A percentile compares a stretch with the other conserved stretches of the same genome.
phyloP scores from a whole-genome alignment of 2,329 filamentous ascomycete genomes.

The Calcarisporium arbuscula region DNA sequence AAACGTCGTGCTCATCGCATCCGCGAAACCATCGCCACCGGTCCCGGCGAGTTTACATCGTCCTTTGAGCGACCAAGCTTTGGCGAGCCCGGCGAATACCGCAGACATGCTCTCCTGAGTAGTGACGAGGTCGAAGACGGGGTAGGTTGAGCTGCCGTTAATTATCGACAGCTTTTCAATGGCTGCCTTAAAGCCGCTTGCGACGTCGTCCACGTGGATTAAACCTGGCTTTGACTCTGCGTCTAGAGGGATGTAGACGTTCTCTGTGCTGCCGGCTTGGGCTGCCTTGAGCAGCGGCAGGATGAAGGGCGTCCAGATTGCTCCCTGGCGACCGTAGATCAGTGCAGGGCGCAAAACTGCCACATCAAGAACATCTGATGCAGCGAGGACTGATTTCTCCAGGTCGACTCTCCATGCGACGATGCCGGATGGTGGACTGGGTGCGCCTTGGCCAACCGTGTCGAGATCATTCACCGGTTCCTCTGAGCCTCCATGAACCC shows the following conservation, averaged over 20 bases:
- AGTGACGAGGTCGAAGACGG: slow-evolving; percentile 10
- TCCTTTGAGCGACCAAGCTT: slow-evolving; percentile 6
- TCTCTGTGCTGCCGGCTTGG: not conserved
- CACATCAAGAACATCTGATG: slow-evolving; percentile 8
- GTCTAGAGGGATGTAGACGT: slow-evolving; percentile 4
- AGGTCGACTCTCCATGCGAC: slow-evolving; percentile 8
- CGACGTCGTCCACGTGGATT: slow-evolving; percentile 6
- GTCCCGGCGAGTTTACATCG: slow-evolving; percentile 4
- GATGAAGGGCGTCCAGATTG: slow-evolving; percentile 10
- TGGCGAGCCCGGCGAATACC: slow-evolving; percentile 6
- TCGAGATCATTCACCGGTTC: slow-evolving; percentile 7
- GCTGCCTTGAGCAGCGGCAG: slow-evolving; percentile 10
- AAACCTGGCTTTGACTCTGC: slow-evolving; percentile 3
- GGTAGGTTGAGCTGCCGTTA: slow-evolving; percentile 7
- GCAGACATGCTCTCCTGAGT: slow-evolving; percentile 10
- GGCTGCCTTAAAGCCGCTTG: slow-evolving; percentile 8
- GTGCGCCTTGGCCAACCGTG: slow-evolving; percentile 3
- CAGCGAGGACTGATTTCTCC: slow-evolving; percentile 7
- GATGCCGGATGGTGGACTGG: slow-evolving; percentile 1
- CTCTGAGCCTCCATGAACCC: slow-evolving; percentile 8
- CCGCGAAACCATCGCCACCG: slow-evolving; percentile 8
- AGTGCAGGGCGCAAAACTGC: slow-evolving; percentile 9
- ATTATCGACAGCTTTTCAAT: slow-evolving; percentile 9
- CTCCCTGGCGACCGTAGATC: slow-evolving; percentile 9
- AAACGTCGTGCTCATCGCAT: slow-evolving; percentile 11